A percentile compares a stretch with the other conserved stretches of the same genome.
phyloP scores from a whole-genome alignment of 805 yeast genomes.

The Gaillardinia entomophila region DNA sequence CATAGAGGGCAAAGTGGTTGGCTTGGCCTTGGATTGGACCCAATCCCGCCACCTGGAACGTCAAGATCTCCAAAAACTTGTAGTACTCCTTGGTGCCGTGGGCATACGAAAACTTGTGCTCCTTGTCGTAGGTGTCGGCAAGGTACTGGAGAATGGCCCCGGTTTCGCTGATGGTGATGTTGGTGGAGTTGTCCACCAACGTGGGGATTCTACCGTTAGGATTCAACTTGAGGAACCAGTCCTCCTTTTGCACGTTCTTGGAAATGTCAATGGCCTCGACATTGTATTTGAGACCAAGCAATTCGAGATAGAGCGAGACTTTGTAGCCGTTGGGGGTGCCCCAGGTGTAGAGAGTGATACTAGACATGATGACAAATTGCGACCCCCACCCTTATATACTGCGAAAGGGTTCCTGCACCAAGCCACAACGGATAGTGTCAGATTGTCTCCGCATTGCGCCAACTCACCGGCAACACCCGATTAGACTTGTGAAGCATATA shows the following conservation, averaged over 20 bases:
- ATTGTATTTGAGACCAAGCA: constrained; percentile 38
- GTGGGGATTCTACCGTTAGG: constrained; percentile 65
- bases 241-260: constrained; percentile 45
- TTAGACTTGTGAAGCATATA: no score
- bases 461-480: no score
- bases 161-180: constrained; percentile 48
- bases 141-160: constrained; percentile 58
- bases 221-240: constrained; percentile 51
- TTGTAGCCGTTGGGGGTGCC: constrained; percentile 45
- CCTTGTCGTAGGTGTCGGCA: constrained; percentile 55
- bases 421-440: no score
- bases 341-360: constrained; percentile 21
- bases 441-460: no score
- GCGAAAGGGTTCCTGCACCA: no score
- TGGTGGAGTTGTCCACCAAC: constrained; percentile 36
- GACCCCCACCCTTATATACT: no score
- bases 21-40: constrained; percentile 66
- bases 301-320: constrained; percentile 33
- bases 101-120: constrained; percentile 39
- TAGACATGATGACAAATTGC: neutral
- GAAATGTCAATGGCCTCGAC: constrained; percentile 36
- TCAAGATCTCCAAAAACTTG: constrained; percentile 46
- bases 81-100: constrained; percentile 40
- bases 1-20: constrained; percentile 38
- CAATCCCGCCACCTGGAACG: constrained; percentile 50